phyloP scores from a whole-genome alignment of 2,329 filamentous ascomycete genomes.

The Metarhizium humberi region DNA sequence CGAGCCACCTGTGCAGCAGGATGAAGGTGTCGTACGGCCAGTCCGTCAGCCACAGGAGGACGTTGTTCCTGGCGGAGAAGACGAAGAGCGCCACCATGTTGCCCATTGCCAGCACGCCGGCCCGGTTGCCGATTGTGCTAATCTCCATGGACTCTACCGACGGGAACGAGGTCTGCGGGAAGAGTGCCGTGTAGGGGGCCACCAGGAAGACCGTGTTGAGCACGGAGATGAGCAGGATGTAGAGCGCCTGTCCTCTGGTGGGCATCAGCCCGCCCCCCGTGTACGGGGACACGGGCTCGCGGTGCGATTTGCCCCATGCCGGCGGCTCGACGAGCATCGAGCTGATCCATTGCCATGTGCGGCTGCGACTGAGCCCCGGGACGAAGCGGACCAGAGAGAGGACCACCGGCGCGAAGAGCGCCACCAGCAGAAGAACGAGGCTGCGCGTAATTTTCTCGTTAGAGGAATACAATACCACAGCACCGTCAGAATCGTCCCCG shows the following conservation, averaged over 20 bases:
- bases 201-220: slow-evolving; percentile 25
- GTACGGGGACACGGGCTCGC: slow-evolving; percentile 15
- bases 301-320: slow-evolving; percentile 20
- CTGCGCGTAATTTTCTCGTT: background rate
- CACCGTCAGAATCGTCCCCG: too few species aligned
- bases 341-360: slow-evolving; percentile 17
- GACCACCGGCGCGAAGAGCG: slow-evolving; percentile 20
- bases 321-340: slow-evolving; percentile 22
- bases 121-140: slow-evolving; percentile 22
- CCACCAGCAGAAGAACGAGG: slow-evolving; percentile 18
- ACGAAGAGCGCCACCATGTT: slow-evolving; percentile 23
- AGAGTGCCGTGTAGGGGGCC: slow-evolving; percentile 18
- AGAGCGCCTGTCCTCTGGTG: slow-evolving; percentile 24
- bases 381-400: slow-evolving; percentile 27
- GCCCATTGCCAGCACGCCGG: slow-evolving; percentile 24
- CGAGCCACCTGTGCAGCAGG: slow-evolving; percentile 27
- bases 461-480: too few species aligned
- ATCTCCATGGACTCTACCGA: slow-evolving; percentile 17
- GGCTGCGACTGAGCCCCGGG: slow-evolving; percentile 15
- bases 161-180: slow-evolving; percentile 17
- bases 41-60: slow-evolving; percentile 24
- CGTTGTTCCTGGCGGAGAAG: slow-evolving; percentile 25
- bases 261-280: slow-evolving; percentile 20
- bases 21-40: slow-evolving; percentile 28
- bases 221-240: slow-evolving; percentile 22